These are phyloP conservation scores for Ampelocalamus luodianensis DNA, from an alignment of 176 grass and related monocot genomes.

Conservation along the genomic window DNA sequence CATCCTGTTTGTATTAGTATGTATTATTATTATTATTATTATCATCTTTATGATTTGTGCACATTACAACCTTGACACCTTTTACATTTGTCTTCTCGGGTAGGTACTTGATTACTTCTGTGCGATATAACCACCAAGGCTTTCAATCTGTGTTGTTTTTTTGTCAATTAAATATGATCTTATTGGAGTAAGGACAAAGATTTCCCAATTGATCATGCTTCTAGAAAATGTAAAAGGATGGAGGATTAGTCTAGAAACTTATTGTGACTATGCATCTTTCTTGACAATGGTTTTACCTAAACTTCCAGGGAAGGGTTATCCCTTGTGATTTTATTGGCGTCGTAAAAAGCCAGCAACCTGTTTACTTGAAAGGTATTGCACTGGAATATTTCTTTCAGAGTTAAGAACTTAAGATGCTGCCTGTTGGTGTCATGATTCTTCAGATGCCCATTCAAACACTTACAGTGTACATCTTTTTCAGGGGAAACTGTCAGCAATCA, in stretches of 20 bases:
- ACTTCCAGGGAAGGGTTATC: slow-evolving; percentile 90
- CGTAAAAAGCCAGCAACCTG: slow-evolving; percentile 89
- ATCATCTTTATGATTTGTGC: neutral
- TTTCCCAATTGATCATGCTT: neutral
- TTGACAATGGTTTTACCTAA: slow-evolving; percentile 27
- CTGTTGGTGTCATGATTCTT: slow-evolving; percentile 23
- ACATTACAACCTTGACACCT: neutral
- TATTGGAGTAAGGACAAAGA: neutral
- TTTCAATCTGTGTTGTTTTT: slow-evolving; percentile 11
- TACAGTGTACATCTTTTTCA: slow-evolving; percentile 45
- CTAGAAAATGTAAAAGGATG: neutral
- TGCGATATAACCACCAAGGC: neutral
- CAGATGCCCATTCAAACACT: slow-evolving; percentile 34
- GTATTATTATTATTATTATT: slow-evolving; percentile 4
- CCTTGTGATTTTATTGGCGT: slow-evolving; percentile 95
- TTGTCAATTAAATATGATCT: neutral
- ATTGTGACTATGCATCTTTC: slow-evolving; percentile 15
- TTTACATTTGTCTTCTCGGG: neutral
- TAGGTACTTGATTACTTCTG: slow-evolving; percentile 26
- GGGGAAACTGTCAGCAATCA: slow-evolving; percentile 94
- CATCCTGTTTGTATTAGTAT: neutral
- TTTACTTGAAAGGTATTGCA: slow-evolving; percentile 73
- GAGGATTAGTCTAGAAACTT: neutral
- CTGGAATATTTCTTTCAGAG: slow-evolving; percentile 11
- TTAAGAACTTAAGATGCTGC: slow-evolving; percentile 3